A percentile compares a stretch with the other conserved stretches of the same genome.
Conservation (phyloP, 2,329 filamentous ascomycete species). For the Periconia sp. region DNA sequence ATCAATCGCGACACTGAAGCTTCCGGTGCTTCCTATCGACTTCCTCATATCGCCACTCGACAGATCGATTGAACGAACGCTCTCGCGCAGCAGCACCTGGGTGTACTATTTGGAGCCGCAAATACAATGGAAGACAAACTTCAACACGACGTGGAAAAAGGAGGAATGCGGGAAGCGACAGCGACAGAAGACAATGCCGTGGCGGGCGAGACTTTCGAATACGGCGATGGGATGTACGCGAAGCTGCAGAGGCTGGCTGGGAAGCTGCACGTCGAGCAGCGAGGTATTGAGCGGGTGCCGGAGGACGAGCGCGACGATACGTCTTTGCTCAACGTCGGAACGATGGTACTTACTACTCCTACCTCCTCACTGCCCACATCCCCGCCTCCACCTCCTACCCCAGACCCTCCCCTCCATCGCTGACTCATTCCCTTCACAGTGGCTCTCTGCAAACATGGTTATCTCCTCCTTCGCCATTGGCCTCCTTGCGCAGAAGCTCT, state of each 20-base stretch:
- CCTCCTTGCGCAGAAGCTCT: slow-evolving; percentile 68
- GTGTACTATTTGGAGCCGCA: background rate
- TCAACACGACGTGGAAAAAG: slow-evolving; percentile 29
- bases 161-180: slow-evolving; percentile 16
- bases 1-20: too few species aligned
- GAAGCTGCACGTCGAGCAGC: slow-evolving; percentile 69
- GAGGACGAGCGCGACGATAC: slow-evolving; percentile 68
- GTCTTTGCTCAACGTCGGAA: slow-evolving; percentile 67
- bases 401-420: background rate
- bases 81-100: background rate
- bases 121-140: background rate
- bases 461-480: slow-evolving; percentile 77
- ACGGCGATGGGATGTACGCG: slow-evolving; percentile 59
- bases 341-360: slow-evolving; percentile 59
- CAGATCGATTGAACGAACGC: too few species aligned
- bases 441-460: slow-evolving; percentile 78
- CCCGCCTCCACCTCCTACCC: background rate
- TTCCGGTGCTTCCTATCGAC: too few species aligned
- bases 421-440: slow-evolving; percentile 49
- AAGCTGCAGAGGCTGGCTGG: slow-evolving; percentile 65
- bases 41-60: too few species aligned
- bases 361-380: background rate
- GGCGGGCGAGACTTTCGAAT: slow-evolving; percentile 60
- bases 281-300: slow-evolving; percentile 75
- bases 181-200: slow-evolving; percentile 51